Base-by-base conservation (phyloP, 192 early-diverging fungal genomes). In the Tieghemiomyces parasiticus region DNA sequence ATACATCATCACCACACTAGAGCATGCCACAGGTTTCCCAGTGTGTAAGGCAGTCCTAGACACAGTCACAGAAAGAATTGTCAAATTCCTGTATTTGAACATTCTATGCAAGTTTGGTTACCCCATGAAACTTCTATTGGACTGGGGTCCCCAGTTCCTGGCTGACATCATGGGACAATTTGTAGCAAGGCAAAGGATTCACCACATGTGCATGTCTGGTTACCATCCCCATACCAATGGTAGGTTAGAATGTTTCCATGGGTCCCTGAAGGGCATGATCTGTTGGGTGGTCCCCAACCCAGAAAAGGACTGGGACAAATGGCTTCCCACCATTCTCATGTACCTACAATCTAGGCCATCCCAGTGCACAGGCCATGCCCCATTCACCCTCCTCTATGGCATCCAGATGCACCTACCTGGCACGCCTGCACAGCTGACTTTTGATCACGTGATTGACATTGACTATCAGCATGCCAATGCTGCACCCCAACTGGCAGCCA, bases 11-110 rank as follows among this genome's bases (percentile, higher is more conserved):
- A 35, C 50, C 2, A 50, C 61, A 10, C 50, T 61, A 4, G 61
- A 61, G 25, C 61, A 61, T 45, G 50, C 61, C n/a, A 61, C 61
- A 20, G 47, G 47, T 42, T 61, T 48, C 49, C 29, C 50, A 3
- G 35, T 61, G 8, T 48, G 26, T 1, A 31, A 26, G 1, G 61
- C 61, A 13, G 35, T 35, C 30, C 61, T 50, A 14, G 61, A 61
- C 1, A 35, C 61, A 28, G 45, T 50, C 22, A 24, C 33, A 20
- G 34, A 51, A 30, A 52, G 33, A 22, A 38, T 61, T 2, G 61
- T 50, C 33, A 28, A 51, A 13, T 61, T 61, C 51, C 20, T 61
- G 16, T 53, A 61, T 29, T 19, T 26, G 28, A 50, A 61, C 1
- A 44, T 61, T 45, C 33, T 52, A 9, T 19, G 28, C 10, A 31